These are phyloP conservation scores for Oldenlandia corymbosa DNA, from an alignment of 257 asterid genomes.

Conservation along the genomic window DNA sequence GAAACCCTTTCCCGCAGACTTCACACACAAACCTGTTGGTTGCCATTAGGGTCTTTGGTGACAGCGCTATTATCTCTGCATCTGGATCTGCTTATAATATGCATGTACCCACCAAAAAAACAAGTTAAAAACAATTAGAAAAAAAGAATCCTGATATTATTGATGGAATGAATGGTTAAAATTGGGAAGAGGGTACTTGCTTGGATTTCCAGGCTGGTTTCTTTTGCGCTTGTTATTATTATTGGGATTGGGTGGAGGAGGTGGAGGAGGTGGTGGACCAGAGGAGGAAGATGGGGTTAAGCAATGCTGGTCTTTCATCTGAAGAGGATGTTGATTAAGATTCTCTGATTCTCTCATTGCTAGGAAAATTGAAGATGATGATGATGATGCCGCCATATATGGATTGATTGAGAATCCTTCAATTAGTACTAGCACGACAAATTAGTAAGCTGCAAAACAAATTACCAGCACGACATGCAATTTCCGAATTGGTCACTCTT, in stretches of 20 bases:
- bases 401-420: not conserved
- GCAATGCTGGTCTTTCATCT: slow-evolving; percentile 19
- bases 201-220: slow-evolving; percentile 79
- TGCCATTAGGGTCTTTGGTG: slow-evolving; percentile 80
- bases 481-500: not conserved
- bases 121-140: not conserved
- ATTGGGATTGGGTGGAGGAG: slow-evolving; percentile 21
- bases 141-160: too few species aligned
- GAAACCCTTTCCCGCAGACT: slow-evolving; percentile 83
- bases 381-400: slow-evolving; percentile 44
- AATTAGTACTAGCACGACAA: not conserved
- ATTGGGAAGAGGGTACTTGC: slow-evolving; percentile 36
- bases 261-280: slow-evolving; percentile 14
- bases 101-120: not conserved
- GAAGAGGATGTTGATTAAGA: slow-evolving; percentile 4
- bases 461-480: slow-evolving; percentile 11
- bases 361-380: slow-evolving; percentile 27
- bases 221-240: slow-evolving; percentile 49
- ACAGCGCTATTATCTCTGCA: slow-evolving; percentile 66
- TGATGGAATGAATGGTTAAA: too few species aligned
- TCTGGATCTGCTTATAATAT: slow-evolving; percentile 81
- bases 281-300: slow-evolving; percentile 22
- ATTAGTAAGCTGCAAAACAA: not conserved
- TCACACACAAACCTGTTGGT: slow-evolving; percentile 74
- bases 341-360: slow-evolving; percentile 21